Evolutionary conservation across 768 basidiomycete genomes (phyloP), one percentile per base, ranked within the genome.

Genomic region (Candolleomyces aberdarensis): DNA sequence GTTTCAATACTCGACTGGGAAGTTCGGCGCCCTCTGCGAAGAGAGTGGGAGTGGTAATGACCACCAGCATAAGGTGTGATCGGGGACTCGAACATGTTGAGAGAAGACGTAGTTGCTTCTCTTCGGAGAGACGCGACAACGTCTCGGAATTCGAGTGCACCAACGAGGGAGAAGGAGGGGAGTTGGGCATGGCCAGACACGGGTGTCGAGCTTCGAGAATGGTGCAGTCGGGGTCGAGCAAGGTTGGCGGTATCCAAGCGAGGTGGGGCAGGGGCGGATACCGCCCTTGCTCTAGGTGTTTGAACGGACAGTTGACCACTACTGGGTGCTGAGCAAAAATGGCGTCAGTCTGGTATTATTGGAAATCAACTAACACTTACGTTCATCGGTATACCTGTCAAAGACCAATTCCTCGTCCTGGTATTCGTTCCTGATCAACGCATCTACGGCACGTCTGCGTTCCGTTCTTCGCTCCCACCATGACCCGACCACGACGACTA

Each of bases 101-200:
- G 75, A 0, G 85, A 81, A 0, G 82, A 74, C 0, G 78, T 78
- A 2, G 84, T 80, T 10, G 88, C 87, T 67, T 95, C 86, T 53
- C 80, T 80, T 63, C 86, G 85, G 22, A 99, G 78, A 0, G 89
- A 87, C 11, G 89, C 81, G 20, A 99, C 89, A 22, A 98, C 91
- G 61, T 95, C 89, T 17, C 95, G 83, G 74, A 99, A 99, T 73
- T 99, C 97, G 48, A 99, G 83, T 0, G 97, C 97, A 9, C 96
- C 94, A 5, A 98, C 84, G 1, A 99, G 83, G 3, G 96, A 98
- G 67, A 94, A 94, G 0, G 90, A 92, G 3, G 90, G 91, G 74
- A 93, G 82, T 62, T 85, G 83, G 10, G 74, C 71, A 41, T 77
- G 72, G 50, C 64, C 76, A 22, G 79, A 26, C n/a, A 44, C 49